Evolutionary conservation across 768 basidiomycete genomes (phyloP), one percentile per base, ranked within the genome.

Genomic region (Mrakia gelida): DNA sequence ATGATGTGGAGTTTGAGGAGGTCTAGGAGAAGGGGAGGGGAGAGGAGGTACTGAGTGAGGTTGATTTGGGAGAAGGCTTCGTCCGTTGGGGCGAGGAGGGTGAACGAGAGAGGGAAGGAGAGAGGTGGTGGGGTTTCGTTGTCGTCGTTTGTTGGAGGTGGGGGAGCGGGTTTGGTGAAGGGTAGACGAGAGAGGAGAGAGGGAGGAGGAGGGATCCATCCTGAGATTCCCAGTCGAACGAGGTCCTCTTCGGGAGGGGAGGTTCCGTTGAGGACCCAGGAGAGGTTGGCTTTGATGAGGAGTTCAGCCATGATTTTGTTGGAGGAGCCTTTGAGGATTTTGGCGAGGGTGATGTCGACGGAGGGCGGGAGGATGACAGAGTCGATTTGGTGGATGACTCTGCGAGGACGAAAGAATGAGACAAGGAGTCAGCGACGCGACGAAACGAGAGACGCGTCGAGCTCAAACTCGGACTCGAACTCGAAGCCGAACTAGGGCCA

Each of bases 21-120:
- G 1, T 83, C 81, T 41, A 83, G 71, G 9, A 86, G 81, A 0
- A 82, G 82, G 3, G 82, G 81, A 2, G 75, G 79, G 11, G 32
- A 28, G 18, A 56, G 70, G 26, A 83, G 80, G 79, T 85, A 85
- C 32, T 80, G 76, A 0, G 94, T 94, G 77, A 98, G 84, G 85
- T 98, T 95, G 84, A 92, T 85, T 30, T 88, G 86, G 83, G 94
- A 91, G 88, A 98, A 97, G 0, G 96, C 95, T 77, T 92, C 91
- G 82, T 99, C 97, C 9, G 90, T 89, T 4, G 97, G 97, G 80
- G 92, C 95, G 30, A 99, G 87, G 6, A 99, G 84, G 1, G 94
- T 96, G 91, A 95, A 98, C 5, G 91, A 75, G 11, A 73, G 30
- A 0, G 59, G 62, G 32, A 21, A 28, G 34, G 18, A 59, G 26